Base-by-base conservation (phyloP, 1,284 basidiomycete genomes). In the Abortiporus biennis region DNA sequence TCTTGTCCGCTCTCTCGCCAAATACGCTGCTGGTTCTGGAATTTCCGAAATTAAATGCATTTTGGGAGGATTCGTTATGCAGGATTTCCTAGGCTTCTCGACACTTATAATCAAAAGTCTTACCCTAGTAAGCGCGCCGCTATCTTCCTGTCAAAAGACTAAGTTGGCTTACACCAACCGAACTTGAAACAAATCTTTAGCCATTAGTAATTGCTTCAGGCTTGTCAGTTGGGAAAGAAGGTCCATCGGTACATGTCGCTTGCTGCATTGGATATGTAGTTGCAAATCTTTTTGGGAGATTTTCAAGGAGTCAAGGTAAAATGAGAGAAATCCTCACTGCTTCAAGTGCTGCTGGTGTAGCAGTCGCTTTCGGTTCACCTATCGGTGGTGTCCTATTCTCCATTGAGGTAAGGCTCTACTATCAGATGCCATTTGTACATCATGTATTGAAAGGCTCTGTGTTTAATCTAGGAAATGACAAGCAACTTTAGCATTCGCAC, bases 41-140 rank as follows among this genome's bases (percentile, higher is more conserved):
- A 99, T 99, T 46, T 92, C 93, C 19, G 96, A 99, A 65, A 98
- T 99, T 67, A 99, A 99, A 59, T 98, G 94, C 62, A 98, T 99
- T 53, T 69, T 99, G 16, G 91, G 91, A 4, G 96, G 96, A 1
- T 99, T 99, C 64, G 77, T 93, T 55, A 98, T 99, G 84, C 85
- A 95, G 62, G 92, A 92, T 0, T 99, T 89, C 60, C 74, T 99
- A 29, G 86, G 92, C 9, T 80, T 88, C 47, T 80, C 84, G 63
- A 99, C 95, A 0, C 83, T 98, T 50, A 70, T 82, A 47, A 86
- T 97, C 62, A 98, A 98, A 69, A 91, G 86, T 54, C 66, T 98
- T 29, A 92, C 92, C 6, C 65, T 98, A 52, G 92, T 94, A 49
- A 56, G 85, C 66, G n/a, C n/a, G n/a, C 22, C 36, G n/a, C 35